Evolutionary conservation across 139 green algal species (phyloP).

Genomic region (Desmodesmus armatus): DNA sequence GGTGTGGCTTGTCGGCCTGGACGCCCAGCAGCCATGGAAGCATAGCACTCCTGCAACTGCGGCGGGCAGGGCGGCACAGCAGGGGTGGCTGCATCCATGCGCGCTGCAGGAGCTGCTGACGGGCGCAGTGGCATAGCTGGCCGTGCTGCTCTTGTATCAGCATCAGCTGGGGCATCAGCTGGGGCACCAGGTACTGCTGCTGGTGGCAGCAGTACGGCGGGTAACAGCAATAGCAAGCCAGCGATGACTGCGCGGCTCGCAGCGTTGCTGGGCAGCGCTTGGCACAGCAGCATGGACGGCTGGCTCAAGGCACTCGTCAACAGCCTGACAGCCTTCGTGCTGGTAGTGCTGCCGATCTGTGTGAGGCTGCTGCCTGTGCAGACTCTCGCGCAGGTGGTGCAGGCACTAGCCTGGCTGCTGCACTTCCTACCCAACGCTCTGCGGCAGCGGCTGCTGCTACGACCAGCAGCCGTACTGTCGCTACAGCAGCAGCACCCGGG

Average conservation of each 20-base stretch:
- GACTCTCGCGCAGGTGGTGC: not conserved
- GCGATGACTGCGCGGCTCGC: not conserved
- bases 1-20: not conserved
- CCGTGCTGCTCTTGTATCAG: not conserved
- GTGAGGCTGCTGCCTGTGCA: conserved; percentile 43
- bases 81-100: conserved; percentile 17
- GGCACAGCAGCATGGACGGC: not conserved
- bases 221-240: not conserved
- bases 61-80: not conserved
- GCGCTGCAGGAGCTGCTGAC: conserved; percentile 4
- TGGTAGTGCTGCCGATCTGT: conserved; percentile 34
- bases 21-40: not conserved
- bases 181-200: not conserved
- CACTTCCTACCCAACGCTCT: not conserved
- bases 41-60: not conserved
- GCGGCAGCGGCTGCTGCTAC: not conserved
- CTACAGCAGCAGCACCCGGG: conserved; percentile 26
- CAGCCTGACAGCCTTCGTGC: conserved; percentile 13
- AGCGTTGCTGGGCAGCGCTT: not conserved
- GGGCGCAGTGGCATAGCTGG: not conserved
- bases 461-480: not conserved
- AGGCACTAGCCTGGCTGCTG: not conserved
- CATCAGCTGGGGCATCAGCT: not conserved
- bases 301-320: conserved; percentile 15
- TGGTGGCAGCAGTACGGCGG: not conserved